phyloP scores from a whole-genome alignment of 352 stramenopile genomes.

The Globisporangium paddicum region DNA sequence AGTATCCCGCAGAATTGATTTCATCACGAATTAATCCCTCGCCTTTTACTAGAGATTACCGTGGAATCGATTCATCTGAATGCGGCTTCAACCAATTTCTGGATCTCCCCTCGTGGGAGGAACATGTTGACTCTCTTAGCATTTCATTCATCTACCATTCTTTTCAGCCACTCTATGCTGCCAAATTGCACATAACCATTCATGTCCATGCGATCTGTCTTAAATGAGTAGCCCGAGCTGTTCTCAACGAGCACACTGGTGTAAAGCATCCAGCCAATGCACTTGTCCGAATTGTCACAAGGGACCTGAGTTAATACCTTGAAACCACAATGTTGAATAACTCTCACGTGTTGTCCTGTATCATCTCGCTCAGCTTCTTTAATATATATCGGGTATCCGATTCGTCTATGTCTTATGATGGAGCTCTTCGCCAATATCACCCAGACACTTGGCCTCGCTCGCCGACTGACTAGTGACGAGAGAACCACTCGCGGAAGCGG shows the following conservation, averaged over 20 bases:
- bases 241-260: constrained; percentile 47
- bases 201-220: too few relatives aligned
- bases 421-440: not conserved
- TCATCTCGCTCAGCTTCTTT: too few relatives aligned
- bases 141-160: too few relatives aligned
- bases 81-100: constrained; percentile 84
- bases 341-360: too few relatives aligned
- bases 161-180: not conserved
- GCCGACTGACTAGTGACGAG: not conserved
- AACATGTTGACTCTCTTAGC: too few relatives aligned
- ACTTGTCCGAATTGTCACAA: too few relatives aligned
- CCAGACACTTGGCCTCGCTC: not conserved
- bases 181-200: too few relatives aligned
- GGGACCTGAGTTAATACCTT: too few relatives aligned
- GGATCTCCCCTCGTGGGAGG: constrained; percentile 13
- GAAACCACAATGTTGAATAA: too few relatives aligned
- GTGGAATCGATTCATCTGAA: constrained; percentile 76
- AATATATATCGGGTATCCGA: too few relatives aligned
- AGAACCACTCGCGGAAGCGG: constrained; percentile 8
- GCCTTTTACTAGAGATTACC: constrained; percentile 94
- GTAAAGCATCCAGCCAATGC: constrained; percentile 8
- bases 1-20: constrained; percentile 50
- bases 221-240: constrained; percentile 34
- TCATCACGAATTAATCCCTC: constrained; percentile 88
- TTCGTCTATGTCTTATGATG: not conserved